Conservation (phyloP, 345 rosid species). For the Syzygium aqueum region DNA sequence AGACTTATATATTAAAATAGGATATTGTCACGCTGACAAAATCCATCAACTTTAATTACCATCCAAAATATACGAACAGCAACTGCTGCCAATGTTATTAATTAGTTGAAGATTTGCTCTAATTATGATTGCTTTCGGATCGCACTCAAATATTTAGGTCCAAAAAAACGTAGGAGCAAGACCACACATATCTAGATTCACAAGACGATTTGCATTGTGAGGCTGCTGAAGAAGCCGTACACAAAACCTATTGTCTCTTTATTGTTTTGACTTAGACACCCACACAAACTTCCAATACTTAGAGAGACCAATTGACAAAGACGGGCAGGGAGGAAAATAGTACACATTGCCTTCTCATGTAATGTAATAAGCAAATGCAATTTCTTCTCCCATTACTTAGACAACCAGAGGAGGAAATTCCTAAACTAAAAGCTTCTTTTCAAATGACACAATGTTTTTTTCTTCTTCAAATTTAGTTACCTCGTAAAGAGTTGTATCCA, state of each 20-base stretch:
- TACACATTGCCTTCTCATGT: not conserved
- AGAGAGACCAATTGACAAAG: not conserved
- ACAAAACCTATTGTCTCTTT: not conserved
- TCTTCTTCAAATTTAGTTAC: not conserved
- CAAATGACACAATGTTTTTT: not conserved
- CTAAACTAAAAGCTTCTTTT: not conserved
- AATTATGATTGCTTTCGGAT: not conserved
- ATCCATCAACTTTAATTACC: not conserved
- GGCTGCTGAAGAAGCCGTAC: not conserved
- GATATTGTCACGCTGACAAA: no score
- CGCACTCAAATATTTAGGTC: not conserved
- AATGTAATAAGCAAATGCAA: not conserved
- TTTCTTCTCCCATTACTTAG: not conserved
- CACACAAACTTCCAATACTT: not conserved
- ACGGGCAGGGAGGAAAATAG: not conserved
- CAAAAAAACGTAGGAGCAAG: not conserved
- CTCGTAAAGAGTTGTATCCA: not conserved
- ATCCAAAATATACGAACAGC: not conserved
- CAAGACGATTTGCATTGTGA: not conserved
- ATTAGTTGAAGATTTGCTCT: no score
- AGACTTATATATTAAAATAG: no score
- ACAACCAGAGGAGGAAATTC: not conserved
- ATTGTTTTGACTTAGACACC: not conserved
- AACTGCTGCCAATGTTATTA: not conserved
- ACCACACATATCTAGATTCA: not conserved